Conservation (phyloP, 1,139 yeast genomes). For the Nakaseomyces kungkrabaensis region DNA sequence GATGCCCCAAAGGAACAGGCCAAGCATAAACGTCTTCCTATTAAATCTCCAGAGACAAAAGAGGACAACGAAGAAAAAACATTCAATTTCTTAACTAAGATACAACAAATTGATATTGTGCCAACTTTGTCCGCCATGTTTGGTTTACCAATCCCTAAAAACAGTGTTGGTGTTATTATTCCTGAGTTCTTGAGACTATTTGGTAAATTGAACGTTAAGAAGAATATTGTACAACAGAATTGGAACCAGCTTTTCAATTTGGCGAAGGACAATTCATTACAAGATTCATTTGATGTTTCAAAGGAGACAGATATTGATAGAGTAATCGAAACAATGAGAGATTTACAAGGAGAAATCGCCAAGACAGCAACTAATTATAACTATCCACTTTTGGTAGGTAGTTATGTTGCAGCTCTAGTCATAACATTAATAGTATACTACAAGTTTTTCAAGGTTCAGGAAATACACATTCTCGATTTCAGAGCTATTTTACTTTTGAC, state of each 20-base stretch:
- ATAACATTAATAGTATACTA: constrained; percentile 24
- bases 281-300: constrained; percentile 12
- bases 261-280: constrained; percentile 18
- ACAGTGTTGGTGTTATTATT: constrained; percentile 69
- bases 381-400: constrained; percentile 40
- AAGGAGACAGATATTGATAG: constrained; percentile 17
- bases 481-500: constrained; percentile 9
- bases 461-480: not conserved
- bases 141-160: constrained; percentile 76
- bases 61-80: constrained; percentile 27
- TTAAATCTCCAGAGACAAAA: constrained; percentile 9
- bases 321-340: constrained; percentile 35
- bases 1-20: constrained; percentile 13
- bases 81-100: constrained; percentile 42
- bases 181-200: constrained; percentile 48
- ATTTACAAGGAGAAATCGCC: constrained; percentile 48
- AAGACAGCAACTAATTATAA: constrained; percentile 69
- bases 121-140: constrained; percentile 71
- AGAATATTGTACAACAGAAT: constrained; percentile 43
- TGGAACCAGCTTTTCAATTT: constrained; percentile 44
- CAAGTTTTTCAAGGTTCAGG: constrained; percentile 5
- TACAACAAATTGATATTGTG: constrained; percentile 80
- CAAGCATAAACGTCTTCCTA: constrained; percentile 35
- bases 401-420: constrained; percentile 34
- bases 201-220: constrained; percentile 31